These are phyloP conservation scores for Quercus tomentella DNA, from an alignment of 331 rosid species.

Conservation along the genomic window DNA sequence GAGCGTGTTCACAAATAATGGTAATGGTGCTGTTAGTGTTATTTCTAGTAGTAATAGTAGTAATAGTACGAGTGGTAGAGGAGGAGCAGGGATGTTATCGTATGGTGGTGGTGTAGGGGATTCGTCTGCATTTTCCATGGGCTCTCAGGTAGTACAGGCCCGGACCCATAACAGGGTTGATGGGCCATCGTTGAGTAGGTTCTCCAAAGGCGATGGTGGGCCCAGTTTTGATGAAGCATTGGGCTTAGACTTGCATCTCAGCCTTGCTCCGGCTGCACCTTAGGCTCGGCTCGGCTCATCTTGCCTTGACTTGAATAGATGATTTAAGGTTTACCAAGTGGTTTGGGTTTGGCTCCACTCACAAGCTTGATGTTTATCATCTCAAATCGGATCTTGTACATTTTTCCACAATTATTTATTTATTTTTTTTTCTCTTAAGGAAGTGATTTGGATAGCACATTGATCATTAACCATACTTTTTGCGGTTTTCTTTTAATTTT, in stretches of 20 bases:
- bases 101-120: constrained; percentile 50
- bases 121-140: constrained; percentile 50
- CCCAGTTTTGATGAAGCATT: constrained; percentile 67
- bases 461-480: neutral
- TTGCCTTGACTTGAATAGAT: constrained; percentile 1
- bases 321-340: neutral
- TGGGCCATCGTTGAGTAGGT: constrained; percentile 78
- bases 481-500: neutral
- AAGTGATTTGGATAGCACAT: constrained; percentile 25
- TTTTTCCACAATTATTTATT: constrained; percentile 42
- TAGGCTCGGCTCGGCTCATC: constrained; percentile 6
- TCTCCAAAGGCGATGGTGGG: constrained; percentile 65
- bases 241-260: constrained; percentile 88
- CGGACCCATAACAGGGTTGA: constrained; percentile 48
- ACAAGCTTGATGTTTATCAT: constrained; percentile 1
- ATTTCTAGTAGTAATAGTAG: neutral
- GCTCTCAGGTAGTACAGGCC: constrained; percentile 38
- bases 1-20: constrained; percentile 47
- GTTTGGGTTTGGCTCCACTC: neutral
- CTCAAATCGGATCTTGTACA: constrained; percentile 46
- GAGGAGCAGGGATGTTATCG: constrained; percentile 36
- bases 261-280: constrained; percentile 64
- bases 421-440: constrained; percentile 15
- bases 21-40: neutral
- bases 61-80: constrained; percentile 25